Base-by-base conservation (phyloP, 2,329 filamentous ascomycete genomes). In the Hysterium pulicare region DNA sequence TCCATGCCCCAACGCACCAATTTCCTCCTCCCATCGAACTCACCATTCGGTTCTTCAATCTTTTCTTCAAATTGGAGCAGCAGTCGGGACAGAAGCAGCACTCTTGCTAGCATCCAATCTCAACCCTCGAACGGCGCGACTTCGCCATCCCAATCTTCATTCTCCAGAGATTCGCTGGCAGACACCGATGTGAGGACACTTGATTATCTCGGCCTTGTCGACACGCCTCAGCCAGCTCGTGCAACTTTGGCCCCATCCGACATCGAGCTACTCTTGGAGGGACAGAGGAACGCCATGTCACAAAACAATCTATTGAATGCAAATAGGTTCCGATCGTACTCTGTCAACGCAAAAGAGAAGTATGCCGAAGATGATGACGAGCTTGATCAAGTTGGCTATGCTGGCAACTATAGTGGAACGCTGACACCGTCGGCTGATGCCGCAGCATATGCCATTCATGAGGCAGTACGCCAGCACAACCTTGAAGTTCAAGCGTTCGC, bases 321-420 rank as follows among this genome's bases (percentile, higher is more conserved):
- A 33, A 97, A 87, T 65, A 83, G 93, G 40, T 95, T 97, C 75
- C 83, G 93, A 35, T 98, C 93, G 2, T 97, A 96, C 67, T 98
- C 93, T 1, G 93, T 98, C 51, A 98, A 98, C 68, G 94, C 95
- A 42, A 96, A 95, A 69, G 91, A 97, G 65, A 94, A 93, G 66
- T 97, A 97, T 58, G 90, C 87, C 2, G 89, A 94, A 56, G 90
- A 94, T 40, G 85, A 90, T 20, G 86, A 90, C 46, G 84, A 87
- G 13, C 42, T 51, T 16, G 48, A 51, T 24, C 88, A 86, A 46
- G 66, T 83, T 78, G 69, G 67, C 36, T 82, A 82, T 58, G 75
- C 76, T 33, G 70, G 72, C 39, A 65, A 73, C 41, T 79, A 80
- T 49, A 81, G 78, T 40, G 81, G 81, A 19, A 73, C 75, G 3